Conservation (phyloP, 2,329 filamentous ascomycete species). For the Trichoderma harzianum region DNA sequence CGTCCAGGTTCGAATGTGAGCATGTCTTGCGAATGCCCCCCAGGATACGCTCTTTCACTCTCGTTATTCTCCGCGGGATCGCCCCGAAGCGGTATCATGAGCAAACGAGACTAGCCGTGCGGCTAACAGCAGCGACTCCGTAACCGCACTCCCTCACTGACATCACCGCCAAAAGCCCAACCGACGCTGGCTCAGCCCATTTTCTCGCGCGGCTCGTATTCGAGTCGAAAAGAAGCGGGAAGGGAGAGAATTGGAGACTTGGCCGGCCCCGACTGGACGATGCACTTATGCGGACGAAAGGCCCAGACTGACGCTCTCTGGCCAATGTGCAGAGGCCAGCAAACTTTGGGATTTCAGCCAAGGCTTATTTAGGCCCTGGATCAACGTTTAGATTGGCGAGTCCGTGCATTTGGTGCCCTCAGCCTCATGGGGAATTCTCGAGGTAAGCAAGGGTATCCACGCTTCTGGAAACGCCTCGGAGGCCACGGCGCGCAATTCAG, state of each 20-base stretch:
- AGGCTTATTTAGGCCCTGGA: constrained; percentile 6
- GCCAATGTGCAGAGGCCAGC: neutral
- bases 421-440: neutral
- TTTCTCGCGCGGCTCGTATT: constrained; percentile 7
- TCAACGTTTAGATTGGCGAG: constrained; percentile 15
- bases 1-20: neutral
- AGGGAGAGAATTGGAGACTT: neutral
- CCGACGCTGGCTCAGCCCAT: neutral
- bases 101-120: neutral
- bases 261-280: neutral
- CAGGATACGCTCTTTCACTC: neutral
- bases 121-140: neutral
- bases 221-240: neutral
- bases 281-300: neutral
- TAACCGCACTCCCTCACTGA: constrained; percentile 4
- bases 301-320: neutral
- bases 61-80: constrained; percentile 3
- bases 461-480: constrained; percentile 7
- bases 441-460: constrained; percentile 13
- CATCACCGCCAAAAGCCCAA: neutral
- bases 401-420: neutral
- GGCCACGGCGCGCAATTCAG: neutral
- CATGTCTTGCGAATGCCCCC: neutral
- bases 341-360: neutral
- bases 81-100: neutral